Evolutionary conservation across 208 protist genomes (phyloP).

Genomic region (Phytomonas sp.): DNA sequence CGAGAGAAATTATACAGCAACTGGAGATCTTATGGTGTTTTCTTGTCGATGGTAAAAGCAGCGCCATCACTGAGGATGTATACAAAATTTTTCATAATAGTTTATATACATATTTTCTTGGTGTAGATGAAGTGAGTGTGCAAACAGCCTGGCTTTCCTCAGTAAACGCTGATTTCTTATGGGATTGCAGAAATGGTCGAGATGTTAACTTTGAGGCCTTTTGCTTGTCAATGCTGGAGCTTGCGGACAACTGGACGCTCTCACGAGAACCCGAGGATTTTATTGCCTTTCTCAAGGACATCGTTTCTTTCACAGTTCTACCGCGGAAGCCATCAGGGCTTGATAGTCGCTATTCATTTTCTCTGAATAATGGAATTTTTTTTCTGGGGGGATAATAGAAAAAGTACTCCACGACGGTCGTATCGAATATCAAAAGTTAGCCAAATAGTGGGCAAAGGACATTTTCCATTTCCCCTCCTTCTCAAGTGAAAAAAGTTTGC

Average conservation of each 20-base stretch:
- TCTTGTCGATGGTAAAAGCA: constrained; percentile 20
- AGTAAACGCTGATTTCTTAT: neutral
- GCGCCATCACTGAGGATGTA: constrained; percentile 29
- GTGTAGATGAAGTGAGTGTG: neutral
- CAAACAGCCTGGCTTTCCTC: neutral
- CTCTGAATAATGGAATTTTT: constrained; percentile 19
- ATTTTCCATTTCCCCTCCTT: neutral
- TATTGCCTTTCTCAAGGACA: constrained; percentile 11
- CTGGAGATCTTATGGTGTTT: constrained; percentile 46
- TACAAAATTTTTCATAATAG: constrained; percentile 58
- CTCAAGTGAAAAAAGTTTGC: neutral
- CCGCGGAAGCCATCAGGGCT: neutral
- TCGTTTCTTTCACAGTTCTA: constrained; percentile 5
- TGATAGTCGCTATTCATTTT: neutral
- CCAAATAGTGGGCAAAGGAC: neutral
- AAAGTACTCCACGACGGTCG: neutral
- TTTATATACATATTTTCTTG: constrained; percentile 35
- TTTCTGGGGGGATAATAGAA: constrained; percentile 17
- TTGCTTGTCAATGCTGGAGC: constrained; percentile 55
- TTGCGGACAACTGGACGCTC: constrained; percentile 69
- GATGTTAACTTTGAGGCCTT: constrained; percentile 55
- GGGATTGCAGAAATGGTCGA: neutral
- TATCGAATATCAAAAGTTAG: neutral
- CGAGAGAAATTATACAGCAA: constrained; percentile 22
- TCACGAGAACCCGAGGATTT: constrained; percentile 29